Evolutionary conservation across 2,329 filamentous ascomycete genomes (phyloP), one percentile per base, ranked within the genome.

Genomic region (Cladobotryum protrusum): DNA sequence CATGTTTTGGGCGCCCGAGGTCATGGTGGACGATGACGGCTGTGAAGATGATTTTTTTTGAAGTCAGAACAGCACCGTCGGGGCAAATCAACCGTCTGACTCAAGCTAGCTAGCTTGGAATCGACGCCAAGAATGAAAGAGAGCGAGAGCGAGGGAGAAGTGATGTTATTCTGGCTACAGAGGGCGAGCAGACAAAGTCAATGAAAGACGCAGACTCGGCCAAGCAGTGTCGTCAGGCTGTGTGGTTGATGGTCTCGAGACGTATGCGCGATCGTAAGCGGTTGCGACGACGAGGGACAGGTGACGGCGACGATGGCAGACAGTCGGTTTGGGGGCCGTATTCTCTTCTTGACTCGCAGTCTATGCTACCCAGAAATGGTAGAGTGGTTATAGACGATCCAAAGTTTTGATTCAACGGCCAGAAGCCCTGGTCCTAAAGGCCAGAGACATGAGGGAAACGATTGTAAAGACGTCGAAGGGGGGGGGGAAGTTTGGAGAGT

Each of bases 1-100:
- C 40, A 62, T 56, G 52, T 65, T 65, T 37, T 63, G 60, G 49
- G 64, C 59, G 52, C 67, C 63, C 47, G 68, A 69, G 54, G 68
- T 59, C 68, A 71, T 71, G 53, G 50, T 36, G 44, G 18, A 37
- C 15, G 44, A 39, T 46, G 45, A 15, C 46, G 29, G 29, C n/a
- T 14, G 14, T 33, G 37, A 13, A 18, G 36, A 20, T n/a, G 42
- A 35, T 29, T 41, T 14, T 9, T 29, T 29, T 20, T 24, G 29
- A 14, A n/a, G 19, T 12, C 24, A 15, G 33, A 33, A 29, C 50
- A 49, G 50, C 42, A 35, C 41, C 18, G 50, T 39, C 50, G 39
- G 46, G 45, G 13, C 43, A 41, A 41, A 39, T 37, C 41, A 42
- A 24, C 41, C 13, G 50, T n/a, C 46, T 20, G 47, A 19, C 32